phyloP scores from a whole-genome alignment of 106 monocot genomes.

The Amphibolis antarctica region DNA sequence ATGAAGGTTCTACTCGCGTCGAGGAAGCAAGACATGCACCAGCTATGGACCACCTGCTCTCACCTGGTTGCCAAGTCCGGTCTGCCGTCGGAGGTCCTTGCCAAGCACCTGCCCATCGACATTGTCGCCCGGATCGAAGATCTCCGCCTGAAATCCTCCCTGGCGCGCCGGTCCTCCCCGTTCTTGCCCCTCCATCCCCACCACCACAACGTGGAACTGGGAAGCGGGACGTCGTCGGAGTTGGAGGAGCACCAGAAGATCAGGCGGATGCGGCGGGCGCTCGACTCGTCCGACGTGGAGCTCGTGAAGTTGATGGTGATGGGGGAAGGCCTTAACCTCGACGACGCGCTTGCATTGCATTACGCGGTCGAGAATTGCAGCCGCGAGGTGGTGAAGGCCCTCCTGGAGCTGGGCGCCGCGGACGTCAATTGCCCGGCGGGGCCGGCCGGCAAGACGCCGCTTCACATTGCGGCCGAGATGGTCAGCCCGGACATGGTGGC shows the following conservation, averaged over 20 bases:
- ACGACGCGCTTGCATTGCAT: conserved; percentile 80
- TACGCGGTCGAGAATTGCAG: conserved; percentile 86
- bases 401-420: conserved; percentile 88
- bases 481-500: conserved; percentile 90
- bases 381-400: conserved; percentile 87
- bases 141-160: conserved; percentile 69
- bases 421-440: conserved; percentile 83
- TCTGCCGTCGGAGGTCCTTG: conserved; percentile 80
- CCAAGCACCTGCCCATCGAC: conserved; percentile 89
- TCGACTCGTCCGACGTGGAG: conserved; percentile 90
- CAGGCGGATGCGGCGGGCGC: conserved; percentile 87
- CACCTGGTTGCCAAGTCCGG: conserved; percentile 93
- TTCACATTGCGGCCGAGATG: conserved; percentile 91
- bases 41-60: conserved; percentile 80
- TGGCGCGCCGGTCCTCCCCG: conserved; percentile 33
- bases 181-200: conserved; percentile 11
- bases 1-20: conserved; percentile 92
- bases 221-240: conserved; percentile 14
- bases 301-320: conserved; percentile 96
- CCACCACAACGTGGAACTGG: conserved; percentile 20
- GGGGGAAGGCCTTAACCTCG: conserved; percentile 92
- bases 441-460: conserved; percentile 69
- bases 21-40: conserved; percentile 84
- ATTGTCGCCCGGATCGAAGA: conserved; percentile 76
- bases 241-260: conserved; percentile 79